Base-by-base conservation (phyloP, 169 alveolate species). In the Plasmodium fragile region DNA sequence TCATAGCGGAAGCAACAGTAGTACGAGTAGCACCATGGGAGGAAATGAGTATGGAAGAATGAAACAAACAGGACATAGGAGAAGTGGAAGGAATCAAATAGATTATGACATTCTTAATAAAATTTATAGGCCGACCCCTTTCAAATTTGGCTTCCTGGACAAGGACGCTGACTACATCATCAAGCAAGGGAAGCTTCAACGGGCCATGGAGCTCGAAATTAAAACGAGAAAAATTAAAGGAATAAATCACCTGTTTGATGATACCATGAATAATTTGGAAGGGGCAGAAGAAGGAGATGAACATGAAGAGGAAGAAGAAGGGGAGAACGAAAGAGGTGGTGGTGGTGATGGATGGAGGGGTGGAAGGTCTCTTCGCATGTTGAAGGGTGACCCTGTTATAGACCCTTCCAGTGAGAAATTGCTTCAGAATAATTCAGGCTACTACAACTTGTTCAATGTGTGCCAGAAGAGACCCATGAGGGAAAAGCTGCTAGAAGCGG, bases 181-280 rank as follows among this genome's bases (percentile, higher is more conserved):
- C 1, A 91, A 91, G 52, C 94, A 91, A 25, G 94, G 94, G 10
- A 91, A 70, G 22, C 69, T 91, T 18, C 94, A 91, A 53, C 30
- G 77, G 13, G 94, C 91, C 25, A 91, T 91, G 92, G 94, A 91
- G 77, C 55, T 81, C 65, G 94, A 91, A 80, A 91, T 91, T 13
- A 91, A 91, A 25, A 81, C 94, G 7, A 91, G 94, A 81, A 91
- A 91, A 11, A 28, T 81, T 18, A 91, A 91, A 25, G 94, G 94
- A 5, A 81, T 91, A 41, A 91, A 91, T 34, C 94, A 91, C 73
- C 65, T 91, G 39, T 91, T 91, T 41, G 73, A 91, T 39, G 89
- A 78, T 7, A 65, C 69, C 41, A 32, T 89, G 22, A 69, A 43
- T 11, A 81, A 36, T 34, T 36, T 78, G 22, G 89, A 89, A 13